These are phyloP conservation scores for Salix suchowensis DNA, from an alignment of 345 rosid species.

Conservation along the genomic window DNA sequence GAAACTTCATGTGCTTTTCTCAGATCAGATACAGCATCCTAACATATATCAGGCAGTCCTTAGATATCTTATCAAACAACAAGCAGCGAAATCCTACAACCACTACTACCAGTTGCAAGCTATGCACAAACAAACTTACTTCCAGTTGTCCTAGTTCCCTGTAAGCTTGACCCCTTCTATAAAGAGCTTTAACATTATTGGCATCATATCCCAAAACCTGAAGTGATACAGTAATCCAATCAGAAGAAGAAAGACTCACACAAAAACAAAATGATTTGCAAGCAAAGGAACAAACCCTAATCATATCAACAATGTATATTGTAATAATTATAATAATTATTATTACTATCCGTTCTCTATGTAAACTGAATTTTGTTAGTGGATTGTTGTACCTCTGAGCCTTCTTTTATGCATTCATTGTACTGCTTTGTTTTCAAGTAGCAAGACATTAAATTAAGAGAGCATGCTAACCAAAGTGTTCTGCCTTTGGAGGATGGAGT, in stretches of 20 bases:
- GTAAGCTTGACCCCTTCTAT: conserved; percentile 96
- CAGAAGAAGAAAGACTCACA: conserved; percentile 1
- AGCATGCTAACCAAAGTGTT: conserved; percentile 66
- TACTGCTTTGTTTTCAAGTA: conserved; percentile 72
- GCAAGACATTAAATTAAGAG: conserved; percentile 96
- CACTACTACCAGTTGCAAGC: conserved; percentile 5
- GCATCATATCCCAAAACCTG: conserved; percentile 81
- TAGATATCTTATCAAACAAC: background rate
- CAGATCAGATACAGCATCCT: conserved; percentile 88
- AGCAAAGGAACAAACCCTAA: background rate
- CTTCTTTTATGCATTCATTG: conserved; percentile 70
- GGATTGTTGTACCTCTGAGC: conserved; percentile 64
- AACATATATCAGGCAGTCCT: conserved; percentile 12
- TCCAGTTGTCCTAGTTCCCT: conserved; percentile 64
- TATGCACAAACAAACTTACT: conserved; percentile 49
- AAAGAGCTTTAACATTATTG: conserved; percentile 83
- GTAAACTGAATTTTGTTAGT: background rate
- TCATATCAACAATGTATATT: background rate
- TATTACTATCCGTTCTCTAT: background rate
- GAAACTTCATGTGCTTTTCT: conserved; percentile 72
- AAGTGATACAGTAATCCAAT: conserved; percentile 15
- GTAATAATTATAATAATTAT: background rate
- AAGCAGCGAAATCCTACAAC: conserved; percentile 8
- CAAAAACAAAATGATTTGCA: background rate
- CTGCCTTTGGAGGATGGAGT: conserved; percentile 56